Conservation (phyloP, 1,139 yeast genomes). For the Geotrichum fermentans region DNA sequence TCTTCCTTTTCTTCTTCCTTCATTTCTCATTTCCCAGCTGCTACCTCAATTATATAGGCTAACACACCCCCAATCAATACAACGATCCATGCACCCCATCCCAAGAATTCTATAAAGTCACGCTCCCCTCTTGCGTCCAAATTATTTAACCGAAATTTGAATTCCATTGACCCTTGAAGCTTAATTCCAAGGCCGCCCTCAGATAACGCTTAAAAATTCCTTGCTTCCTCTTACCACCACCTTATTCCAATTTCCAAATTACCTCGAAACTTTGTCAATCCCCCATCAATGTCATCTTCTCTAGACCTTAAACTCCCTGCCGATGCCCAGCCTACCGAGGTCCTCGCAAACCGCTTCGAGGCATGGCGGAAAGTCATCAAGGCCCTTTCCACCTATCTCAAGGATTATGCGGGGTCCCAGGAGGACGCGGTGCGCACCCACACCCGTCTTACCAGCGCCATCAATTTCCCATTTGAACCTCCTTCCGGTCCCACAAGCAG, state of each 20-base stretch:
- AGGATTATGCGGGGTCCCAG: constrained; percentile 76
- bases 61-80: neutral
- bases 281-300: neutral
- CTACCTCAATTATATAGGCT: no score
- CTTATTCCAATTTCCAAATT: no score
- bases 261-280: no score
- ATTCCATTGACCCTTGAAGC: no score
- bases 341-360: constrained; percentile 72
- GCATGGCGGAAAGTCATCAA: constrained; percentile 82
- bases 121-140: no score
- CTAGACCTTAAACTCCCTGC: constrained; percentile 41
- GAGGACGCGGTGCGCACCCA: constrained; percentile 86
- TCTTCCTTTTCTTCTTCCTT: neutral
- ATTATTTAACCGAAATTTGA: no score
- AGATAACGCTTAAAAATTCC: no score
- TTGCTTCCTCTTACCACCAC: no score
- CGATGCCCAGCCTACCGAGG: constrained; percentile 76
- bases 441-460: constrained; percentile 72
- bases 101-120: no score
- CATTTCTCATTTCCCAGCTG: neutral
- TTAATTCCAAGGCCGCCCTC: no score
- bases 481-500: constrained; percentile 18
- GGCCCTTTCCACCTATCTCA: constrained; percentile 66
- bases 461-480: constrained; percentile 50
- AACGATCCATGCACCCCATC: neutral